These are phyloP conservation scores for Kentomonas sorsogonicus DNA, from an alignment of 208 protist species.

Conservation along the genomic window DNA sequence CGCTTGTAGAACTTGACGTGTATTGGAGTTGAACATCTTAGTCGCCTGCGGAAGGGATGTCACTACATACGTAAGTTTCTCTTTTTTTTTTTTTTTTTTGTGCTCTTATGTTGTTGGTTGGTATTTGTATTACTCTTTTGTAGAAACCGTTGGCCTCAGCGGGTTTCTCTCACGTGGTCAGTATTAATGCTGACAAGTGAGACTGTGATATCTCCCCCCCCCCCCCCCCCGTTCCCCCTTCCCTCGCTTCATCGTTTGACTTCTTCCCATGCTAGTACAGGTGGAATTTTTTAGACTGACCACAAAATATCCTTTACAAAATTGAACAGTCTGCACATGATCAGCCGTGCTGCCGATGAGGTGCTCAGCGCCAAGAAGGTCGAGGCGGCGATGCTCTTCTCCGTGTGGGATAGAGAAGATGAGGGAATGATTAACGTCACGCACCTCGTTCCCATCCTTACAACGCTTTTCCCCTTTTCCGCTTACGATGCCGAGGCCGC, in stretches of 20 bases:
- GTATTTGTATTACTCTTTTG: background rate
- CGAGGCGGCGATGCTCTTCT: conserved; percentile 55
- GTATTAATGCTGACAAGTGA: background rate
- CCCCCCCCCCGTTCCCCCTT: background rate
- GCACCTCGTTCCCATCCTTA: conserved; percentile 40
- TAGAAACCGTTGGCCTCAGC: background rate
- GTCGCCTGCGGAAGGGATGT: background rate
- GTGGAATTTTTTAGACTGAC: too few species aligned
- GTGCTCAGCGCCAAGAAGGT: conserved; percentile 52
- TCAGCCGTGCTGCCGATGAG: too few species aligned
- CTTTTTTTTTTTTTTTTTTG: background rate
- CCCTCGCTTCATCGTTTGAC: too few species aligned
- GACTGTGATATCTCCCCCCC: background rate
- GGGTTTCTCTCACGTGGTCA: background rate
- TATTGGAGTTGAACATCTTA: background rate
- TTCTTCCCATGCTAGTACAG: too few species aligned
- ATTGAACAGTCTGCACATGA: too few species aligned
- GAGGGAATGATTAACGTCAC: conserved; percentile 31
- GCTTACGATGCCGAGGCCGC: background rate
- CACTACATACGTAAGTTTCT: background rate
- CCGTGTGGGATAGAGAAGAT: conserved; percentile 46
- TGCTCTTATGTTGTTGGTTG: background rate
- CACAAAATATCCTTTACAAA: too few species aligned
- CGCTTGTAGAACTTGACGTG: background rate
- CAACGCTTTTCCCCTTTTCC: conserved; percentile 36